Conservation (phyloP, 148 eudicot species). For the Diospyros kaki region DNA sequence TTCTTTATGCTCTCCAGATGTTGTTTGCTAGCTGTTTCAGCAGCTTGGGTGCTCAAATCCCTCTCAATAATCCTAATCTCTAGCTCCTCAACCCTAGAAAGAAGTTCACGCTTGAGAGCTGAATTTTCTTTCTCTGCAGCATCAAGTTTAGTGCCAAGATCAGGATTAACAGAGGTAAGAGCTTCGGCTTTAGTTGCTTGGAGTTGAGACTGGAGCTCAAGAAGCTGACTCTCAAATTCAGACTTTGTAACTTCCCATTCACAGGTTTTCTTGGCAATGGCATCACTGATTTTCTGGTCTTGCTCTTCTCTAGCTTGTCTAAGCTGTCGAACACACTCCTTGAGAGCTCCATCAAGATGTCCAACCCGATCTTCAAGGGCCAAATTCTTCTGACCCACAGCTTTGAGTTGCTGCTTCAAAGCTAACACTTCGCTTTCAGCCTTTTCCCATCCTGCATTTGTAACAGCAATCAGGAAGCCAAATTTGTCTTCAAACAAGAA, state of each 20-base stretch:
- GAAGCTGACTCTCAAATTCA: conserved; percentile 45
- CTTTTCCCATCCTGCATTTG: conserved; percentile 69
- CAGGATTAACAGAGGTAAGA: conserved; percentile 24
- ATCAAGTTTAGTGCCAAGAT: conserved; percentile 27
- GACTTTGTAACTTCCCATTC: conserved; percentile 50
- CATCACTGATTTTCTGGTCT: conserved; percentile 52
- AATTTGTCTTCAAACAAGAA: not conserved
- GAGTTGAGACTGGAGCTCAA: conserved; percentile 47
- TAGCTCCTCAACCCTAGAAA: conserved; percentile 37
- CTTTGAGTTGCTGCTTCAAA: conserved; percentile 55
- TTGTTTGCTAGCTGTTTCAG: conserved; percentile 76
- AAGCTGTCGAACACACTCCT: conserved; percentile 81
- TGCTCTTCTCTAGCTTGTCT: conserved; percentile 68
- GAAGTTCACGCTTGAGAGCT: conserved; percentile 43
- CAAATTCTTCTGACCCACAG: conserved; percentile 41
- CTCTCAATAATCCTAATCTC: conserved; percentile 59
- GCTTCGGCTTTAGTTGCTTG: conserved; percentile 35
- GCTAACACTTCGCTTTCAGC: conserved; percentile 56
- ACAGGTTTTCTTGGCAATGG: conserved; percentile 29
- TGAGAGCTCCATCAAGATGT: conserved; percentile 84
- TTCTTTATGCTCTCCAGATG: conserved; percentile 71
- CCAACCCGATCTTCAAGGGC: conserved; percentile 58
- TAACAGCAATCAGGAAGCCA: not conserved
- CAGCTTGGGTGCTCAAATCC: conserved; percentile 75
- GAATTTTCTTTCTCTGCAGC: conserved; percentile 53